Evolutionary conservation across 2,329 filamentous ascomycete genomes (phyloP).

Genomic region (Westerdykella aurantiaca): DNA sequence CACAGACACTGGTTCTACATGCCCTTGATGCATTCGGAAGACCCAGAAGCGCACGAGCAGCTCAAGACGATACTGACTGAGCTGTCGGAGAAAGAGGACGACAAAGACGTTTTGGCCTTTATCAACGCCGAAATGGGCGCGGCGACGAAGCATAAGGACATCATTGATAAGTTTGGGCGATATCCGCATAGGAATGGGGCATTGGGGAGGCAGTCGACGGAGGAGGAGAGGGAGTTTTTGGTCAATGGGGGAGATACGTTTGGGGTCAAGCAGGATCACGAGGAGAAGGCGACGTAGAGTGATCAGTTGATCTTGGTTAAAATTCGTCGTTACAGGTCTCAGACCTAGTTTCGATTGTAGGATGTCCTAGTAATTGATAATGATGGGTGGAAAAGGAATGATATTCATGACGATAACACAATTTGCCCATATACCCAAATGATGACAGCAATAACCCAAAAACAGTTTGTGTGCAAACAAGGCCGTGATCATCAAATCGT

Average conservation of each 20-base stretch:
- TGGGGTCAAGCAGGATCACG: conserved; percentile 22
- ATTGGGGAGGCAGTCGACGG: conserved; percentile 46
- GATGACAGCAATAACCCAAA: too few relatives aligned
- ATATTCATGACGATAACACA: too few relatives aligned
- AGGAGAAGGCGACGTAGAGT: not conserved
- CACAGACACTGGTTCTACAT: conserved; percentile 55
- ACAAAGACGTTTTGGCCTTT: conserved; percentile 5
- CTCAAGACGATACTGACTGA: conserved; percentile 29
- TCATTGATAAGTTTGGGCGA: conserved; percentile 51
- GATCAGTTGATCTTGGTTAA: too few relatives aligned
- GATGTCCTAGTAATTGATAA: too few relatives aligned
- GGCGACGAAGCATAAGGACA: conserved; percentile 45
- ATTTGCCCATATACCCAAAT: too few relatives aligned
- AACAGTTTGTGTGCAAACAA: too few relatives aligned
- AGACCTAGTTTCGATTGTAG: too few relatives aligned
- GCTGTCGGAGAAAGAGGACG: conserved; percentile 29
- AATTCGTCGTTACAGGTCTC: too few relatives aligned
- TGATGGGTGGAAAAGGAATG: too few relatives aligned
- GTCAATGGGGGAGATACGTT: conserved; percentile 41
- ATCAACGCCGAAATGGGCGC: conserved; percentile 24
- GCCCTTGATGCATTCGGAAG: conserved; percentile 56
- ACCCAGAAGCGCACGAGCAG: conserved; percentile 42
- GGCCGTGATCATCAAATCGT: too few relatives aligned
- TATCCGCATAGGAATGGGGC: conserved; percentile 55
- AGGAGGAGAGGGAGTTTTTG: conserved; percentile 49